Conservation (phyloP, 2,329 filamentous ascomycete species). For the Penicillium hordei region DNA sequence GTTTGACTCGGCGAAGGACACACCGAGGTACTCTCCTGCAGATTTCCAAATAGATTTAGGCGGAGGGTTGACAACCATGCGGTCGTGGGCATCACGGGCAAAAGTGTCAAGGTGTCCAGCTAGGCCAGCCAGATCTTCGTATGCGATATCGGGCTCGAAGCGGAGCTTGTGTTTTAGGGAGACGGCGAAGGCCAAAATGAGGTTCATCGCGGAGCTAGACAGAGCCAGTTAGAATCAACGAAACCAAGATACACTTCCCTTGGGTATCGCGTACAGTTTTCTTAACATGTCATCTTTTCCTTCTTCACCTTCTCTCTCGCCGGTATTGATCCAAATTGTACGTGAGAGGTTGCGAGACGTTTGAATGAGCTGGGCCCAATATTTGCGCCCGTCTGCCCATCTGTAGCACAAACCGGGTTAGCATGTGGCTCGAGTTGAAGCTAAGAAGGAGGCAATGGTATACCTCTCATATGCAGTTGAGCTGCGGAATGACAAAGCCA, state of each 20-base stretch:
- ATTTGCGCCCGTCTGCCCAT: slow-evolving; percentile 64
- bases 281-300: slow-evolving; percentile 67
- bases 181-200: slow-evolving; percentile 74
- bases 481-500: slow-evolving; percentile 74
- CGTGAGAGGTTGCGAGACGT: slow-evolving; percentile 61
- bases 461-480: slow-evolving; percentile 73
- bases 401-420: slow-evolving; percentile 16
- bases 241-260: neutral
- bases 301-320: slow-evolving; percentile 57
- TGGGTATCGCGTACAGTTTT: slow-evolving; percentile 54
- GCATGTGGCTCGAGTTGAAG: neutral
- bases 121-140: slow-evolving; percentile 69
- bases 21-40: slow-evolving; percentile 69
- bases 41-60: slow-evolving; percentile 60
- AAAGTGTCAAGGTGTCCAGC: slow-evolving; percentile 74
- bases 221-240: slow-evolving; percentile 10
- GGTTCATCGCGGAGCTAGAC: slow-evolving; percentile 64
- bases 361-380: slow-evolving; percentile 60
- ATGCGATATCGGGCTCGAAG: slow-evolving; percentile 77
- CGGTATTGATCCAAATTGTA: slow-evolving; percentile 77
- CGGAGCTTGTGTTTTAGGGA: slow-evolving; percentile 79
- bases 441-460: neutral
- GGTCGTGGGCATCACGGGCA: slow-evolving; percentile 59
- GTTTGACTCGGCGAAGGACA: slow-evolving; percentile 75
- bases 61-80: slow-evolving; percentile 33